Base-by-base conservation (phyloP, 441 rosid species). In the Daphne laureola region DNA sequence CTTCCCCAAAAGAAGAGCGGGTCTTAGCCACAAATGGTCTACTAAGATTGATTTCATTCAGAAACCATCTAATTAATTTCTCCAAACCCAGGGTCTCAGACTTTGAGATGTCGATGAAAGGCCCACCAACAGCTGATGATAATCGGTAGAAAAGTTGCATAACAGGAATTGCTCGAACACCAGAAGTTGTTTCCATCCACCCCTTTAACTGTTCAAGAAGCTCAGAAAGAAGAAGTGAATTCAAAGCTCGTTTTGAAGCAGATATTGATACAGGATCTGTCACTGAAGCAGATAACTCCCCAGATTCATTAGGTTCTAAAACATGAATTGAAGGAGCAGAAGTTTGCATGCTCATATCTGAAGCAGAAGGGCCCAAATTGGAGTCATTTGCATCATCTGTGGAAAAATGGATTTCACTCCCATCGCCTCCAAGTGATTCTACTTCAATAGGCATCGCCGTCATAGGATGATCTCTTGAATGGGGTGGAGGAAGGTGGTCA, bases 131-230 rank as follows among this genome's bases (percentile, higher is more conserved):
- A 58, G 97, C 90, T 65, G 99, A 95, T 44, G 99, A 89, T 75
- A 95, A 77, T 71, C 98, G 77, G 74, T 95, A 95, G 70, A 95
- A 92, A 48, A 95, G 79, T 71, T 95, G 98, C 98, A 95, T 87
- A 64, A 95, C 69, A 70, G 97, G 99, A 63, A 95, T 78, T 62
- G 99, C 95, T 72, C 77, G 82, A 62, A 89, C 71, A 51, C 99
- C 99, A 49, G 96, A 79, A 8, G 96, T 81, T 58, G 77, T 79
- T 59, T 69, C 79, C 98, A 92, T 92, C 99, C 99, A 95, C 62
- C 96, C 98, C 78, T 83, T 84, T 75, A 92, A 72, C 74, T 92
- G 96, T 55, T 76, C 88, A 66, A 95, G 97, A 64, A 95, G 83
- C 75, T 87, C 99, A 36, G 94, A 79, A 51, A 95, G 87, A 68